Base-by-base conservation (phyloP, 2,329 filamentous ascomycete species). In the Apiospora koreana region DNA sequence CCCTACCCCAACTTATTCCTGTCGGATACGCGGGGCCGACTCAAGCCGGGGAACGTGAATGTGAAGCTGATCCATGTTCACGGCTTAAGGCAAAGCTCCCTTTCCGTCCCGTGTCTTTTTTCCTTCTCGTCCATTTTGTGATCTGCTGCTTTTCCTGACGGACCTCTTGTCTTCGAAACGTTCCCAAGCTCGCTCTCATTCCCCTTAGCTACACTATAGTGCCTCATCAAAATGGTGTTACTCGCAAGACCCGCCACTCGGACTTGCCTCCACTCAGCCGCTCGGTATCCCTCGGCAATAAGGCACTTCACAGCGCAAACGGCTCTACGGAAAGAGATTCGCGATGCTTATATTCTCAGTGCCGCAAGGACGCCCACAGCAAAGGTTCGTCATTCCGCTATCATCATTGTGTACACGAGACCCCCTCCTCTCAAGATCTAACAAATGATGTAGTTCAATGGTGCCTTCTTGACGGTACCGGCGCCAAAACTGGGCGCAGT, bases 261-360 rank as follows among this genome's bases (percentile, higher is more conserved):
- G 70, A 69, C 72, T 71, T 73, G 74, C 43, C 65, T 74, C 54
- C 71, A 69, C 67, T 69, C 71, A 45, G 73, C 73, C 46, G 69
- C 72, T 69, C 74, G 72, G 69, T 68, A 71, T 65, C 70, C 70
- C 38, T 69, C 81, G 42, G 76, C 79, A 68, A 68, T 41, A 48
- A 84, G 86, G 68, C 80, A 79, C 68, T 88, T 89, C 76, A 87
- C 86, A 45, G 83, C 81, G 18, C 79, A 80, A 68, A 71, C 81
- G 50, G 76, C 80, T n/a, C 78, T 85, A 45, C 81, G 81, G 72
- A 85, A 91, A 81, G 92, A 97, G 79, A 88, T 97, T 69, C 91
- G 93, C 78, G 94, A 98, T 81, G 95, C 93, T 65, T 99, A 98
- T 82, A 98, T 99, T 75, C 82, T 99, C 73, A 95, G 94, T 78